Evolutionary conservation across 2,329 filamentous ascomycete species (phyloP), one percentile per base, ranked within the genome.

Genomic region (Epichloe festucae): DNA sequence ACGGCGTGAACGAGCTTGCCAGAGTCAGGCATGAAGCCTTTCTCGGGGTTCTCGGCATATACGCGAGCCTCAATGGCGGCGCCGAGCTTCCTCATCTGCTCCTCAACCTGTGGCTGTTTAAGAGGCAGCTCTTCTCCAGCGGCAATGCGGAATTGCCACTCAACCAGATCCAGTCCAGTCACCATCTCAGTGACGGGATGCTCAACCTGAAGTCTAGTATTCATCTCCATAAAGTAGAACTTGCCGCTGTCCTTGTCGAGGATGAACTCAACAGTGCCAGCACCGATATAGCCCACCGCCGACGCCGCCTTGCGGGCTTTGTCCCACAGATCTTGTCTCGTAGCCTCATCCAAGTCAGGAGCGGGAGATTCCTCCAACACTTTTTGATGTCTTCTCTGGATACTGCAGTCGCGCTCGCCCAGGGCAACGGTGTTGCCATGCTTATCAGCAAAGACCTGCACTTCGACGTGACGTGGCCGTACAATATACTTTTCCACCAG

Each of bases 41-140:
- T 87, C 59, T 87, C 85, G 1, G 93, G 93, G 62, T 90, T 95
- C 67, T 98, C 93, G 8, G 93, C 93, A 65, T 98, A 98, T 59
- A 98, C 95, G 53, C 93, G 79, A 15, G 91, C 91, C 72, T 98
- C 93, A 55, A 98, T 94, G 11, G 90, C 93, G 61, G 90, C 87
- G 2, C 93, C 93, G 45, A 82, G 77, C 57, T 77, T 75, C 36
- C 75, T 74, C 65, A 98, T 97, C 56, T 81, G 76, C 42, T 67
- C 80, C 46, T 91, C 87, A 43, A 97, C 85, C 60, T 79, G 70
- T 34, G 70, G 70, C 58, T 81, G 78, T 1, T 72, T 75, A 55
- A 81, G 63, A 3, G 78, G 78, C 50, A 82, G 66, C 58, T 67
- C 70, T 68, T 81, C 78, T 35, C 78, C 76, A 7, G 74, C 75